These are phyloP conservation scores for Saitozyma podzolica DNA, from an alignment of 768 basidiomycete species.

Conservation along the genomic window DNA sequence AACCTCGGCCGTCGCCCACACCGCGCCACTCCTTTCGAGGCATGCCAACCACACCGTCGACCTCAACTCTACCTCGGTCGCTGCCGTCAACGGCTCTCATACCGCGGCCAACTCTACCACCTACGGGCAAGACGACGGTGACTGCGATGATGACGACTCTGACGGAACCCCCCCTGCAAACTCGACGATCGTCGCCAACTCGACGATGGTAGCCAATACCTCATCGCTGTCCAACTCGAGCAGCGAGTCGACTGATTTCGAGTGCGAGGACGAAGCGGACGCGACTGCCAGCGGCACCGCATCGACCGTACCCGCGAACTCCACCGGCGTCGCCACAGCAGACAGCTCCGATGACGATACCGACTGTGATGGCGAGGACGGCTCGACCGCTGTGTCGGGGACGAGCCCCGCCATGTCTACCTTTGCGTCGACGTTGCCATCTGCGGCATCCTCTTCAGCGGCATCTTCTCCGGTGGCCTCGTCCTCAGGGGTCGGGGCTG, in stretches of 20 bases:
- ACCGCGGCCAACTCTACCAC: no score
- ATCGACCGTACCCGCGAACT: neutral
- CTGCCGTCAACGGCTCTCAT: no score
- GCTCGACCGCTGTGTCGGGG: neutral
- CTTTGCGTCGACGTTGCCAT: neutral
- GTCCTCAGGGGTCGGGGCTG: neutral
- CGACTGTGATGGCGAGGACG: neutral
- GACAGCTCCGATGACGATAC: slow-evolving; percentile 1
- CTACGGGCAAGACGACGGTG: slow-evolving; percentile 8
- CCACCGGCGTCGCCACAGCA: neutral
- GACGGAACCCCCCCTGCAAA: slow-evolving; percentile 12
- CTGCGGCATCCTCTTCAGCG: neutral
- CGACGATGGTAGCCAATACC: no score
- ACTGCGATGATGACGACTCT: slow-evolving; percentile 15
- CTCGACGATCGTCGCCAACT: slow-evolving; percentile 8
- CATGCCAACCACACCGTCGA: no score
- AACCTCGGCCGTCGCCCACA: neutral
- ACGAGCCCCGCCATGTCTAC: neutral
- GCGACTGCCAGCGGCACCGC: neutral
- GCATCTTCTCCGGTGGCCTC: slow-evolving; percentile 6
- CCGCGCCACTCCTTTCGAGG: neutral
- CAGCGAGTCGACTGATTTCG: slow-evolving; percentile 1
- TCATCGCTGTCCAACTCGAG: no score
- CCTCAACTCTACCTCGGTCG: no score
- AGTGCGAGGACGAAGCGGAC: slow-evolving; percentile 22